phyloP scores from a whole-genome alignment of 2,329 filamentous ascomycete genomes.

The Phaeomoniella chlamydospora region DNA sequence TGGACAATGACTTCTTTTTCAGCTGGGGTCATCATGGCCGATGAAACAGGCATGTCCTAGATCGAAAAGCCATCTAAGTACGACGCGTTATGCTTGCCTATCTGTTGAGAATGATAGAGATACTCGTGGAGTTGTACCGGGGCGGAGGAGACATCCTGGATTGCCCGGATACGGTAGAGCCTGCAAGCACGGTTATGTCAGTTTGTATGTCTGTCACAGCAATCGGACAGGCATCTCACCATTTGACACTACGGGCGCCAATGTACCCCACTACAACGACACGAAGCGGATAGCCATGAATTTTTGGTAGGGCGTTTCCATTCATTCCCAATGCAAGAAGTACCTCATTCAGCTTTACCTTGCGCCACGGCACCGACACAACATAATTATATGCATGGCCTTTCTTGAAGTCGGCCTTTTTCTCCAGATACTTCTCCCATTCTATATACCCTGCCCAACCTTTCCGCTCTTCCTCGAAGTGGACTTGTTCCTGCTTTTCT shows the following conservation, averaged over 20 bases:
- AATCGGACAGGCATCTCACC: too few relatives aligned
- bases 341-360: slow-evolving; percentile 53
- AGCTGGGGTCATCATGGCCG: slow-evolving; percentile 50
- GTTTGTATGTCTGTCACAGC: too few relatives aligned
- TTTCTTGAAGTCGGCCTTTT: slow-evolving; percentile 58
- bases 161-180: slow-evolving; percentile 45
- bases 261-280: slow-evolving; percentile 52
- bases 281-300: slow-evolving; percentile 52
- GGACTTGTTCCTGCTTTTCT: too few relatives aligned
- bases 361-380: slow-evolving; percentile 51
- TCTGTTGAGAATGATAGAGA: slow-evolving; percentile 51
- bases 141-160: slow-evolving; percentile 28
- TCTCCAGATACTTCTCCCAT: slow-evolving; percentile 57
- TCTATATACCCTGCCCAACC: slow-evolving; percentile 48
- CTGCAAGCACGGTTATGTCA: too few relatives aligned
- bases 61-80: slow-evolving; percentile 48
- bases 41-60: slow-evolving; percentile 56
- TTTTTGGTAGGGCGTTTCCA: slow-evolving; percentile 45
- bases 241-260: slow-evolving; percentile 49
- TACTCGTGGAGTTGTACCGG: slow-evolving; percentile 52
- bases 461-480: slow-evolving; percentile 26
- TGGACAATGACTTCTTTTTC: slow-evolving; percentile 49
- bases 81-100: slow-evolving; percentile 49
- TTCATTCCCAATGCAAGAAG: slow-evolving; percentile 62
- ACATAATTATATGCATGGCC: slow-evolving; percentile 51